Conservation (phyloP, 192 early-diverging fungal species). For the Backusella parvicylindrica region DNA sequence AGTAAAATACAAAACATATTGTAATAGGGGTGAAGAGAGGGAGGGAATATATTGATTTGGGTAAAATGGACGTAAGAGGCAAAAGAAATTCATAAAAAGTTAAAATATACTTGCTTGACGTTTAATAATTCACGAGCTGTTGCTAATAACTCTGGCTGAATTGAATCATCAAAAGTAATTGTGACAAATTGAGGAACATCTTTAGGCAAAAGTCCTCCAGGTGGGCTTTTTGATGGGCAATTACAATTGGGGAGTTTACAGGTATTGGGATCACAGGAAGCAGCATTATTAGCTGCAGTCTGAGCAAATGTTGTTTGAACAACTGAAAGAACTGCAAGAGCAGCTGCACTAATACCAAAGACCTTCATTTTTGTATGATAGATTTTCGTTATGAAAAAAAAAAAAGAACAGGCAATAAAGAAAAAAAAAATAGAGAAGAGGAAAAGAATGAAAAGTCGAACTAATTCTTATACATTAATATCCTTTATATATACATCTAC, state of each 20-base stretch:
- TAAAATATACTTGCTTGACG: conserved; percentile 31
- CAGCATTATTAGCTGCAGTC: conserved; percentile 1
- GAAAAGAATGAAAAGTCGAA: background rate
- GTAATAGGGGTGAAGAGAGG: background rate
- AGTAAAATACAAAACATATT: background rate
- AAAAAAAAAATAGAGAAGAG: background rate
- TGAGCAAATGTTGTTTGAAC: conserved; percentile 5
- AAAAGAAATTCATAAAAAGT: background rate
- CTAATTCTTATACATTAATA: background rate
- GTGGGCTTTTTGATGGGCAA: conserved; percentile 46
- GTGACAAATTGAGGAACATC: conserved; percentile 57
- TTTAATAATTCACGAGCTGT: conserved; percentile 34
- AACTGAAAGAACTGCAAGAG: background rate
- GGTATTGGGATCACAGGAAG: conserved; percentile 42
- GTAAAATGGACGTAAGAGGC: background rate
- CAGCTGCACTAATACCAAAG: conserved; percentile 10
- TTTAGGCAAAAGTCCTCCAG: conserved; percentile 42
- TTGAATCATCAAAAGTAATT: conserved; percentile 63
- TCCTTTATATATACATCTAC: background rate
- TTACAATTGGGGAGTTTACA: conserved; percentile 51
- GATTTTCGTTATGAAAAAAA: background rate
- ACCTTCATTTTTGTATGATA: conserved; percentile 10
- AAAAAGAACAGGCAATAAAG: background rate
- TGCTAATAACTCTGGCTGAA: conserved; percentile 37
- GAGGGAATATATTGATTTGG: background rate